phyloP scores from a whole-genome alignment of 2,329 filamentous ascomycete genomes.

The Cercospora sp. region DNA sequence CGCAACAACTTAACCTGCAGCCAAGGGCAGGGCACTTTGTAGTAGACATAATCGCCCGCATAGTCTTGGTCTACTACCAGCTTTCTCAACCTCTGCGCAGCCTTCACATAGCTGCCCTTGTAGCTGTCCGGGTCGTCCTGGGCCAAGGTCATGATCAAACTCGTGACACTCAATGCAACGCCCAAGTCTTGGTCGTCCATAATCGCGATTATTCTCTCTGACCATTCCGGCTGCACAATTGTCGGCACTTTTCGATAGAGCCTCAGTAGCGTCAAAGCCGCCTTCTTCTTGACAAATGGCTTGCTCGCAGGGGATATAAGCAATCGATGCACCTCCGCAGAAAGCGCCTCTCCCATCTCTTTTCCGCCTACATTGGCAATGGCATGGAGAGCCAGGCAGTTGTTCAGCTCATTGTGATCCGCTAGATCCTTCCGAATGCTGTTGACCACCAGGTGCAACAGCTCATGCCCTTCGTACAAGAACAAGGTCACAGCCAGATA shows the following conservation, averaged over 20 bases:
- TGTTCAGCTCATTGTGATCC: constrained; percentile 95
- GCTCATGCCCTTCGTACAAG: constrained; percentile 93
- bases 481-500: constrained; percentile 97
- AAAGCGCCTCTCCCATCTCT: constrained; percentile 95
- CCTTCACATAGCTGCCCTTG: constrained; percentile 91
- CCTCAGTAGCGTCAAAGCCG: constrained; percentile 86
- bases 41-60: constrained; percentile 90
- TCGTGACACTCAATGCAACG: constrained; percentile 92
- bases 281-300: constrained; percentile 99
- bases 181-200: constrained; percentile 97
- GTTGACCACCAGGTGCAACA: constrained; percentile 94
- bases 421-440: constrained; percentile 95
- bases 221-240: constrained; percentile 96
- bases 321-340: constrained; percentile 85
- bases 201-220: constrained; percentile 94
- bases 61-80: constrained; percentile 90
- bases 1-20: constrained; percentile 92
- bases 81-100: constrained; percentile 82
- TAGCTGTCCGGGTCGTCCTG: constrained; percentile 95
- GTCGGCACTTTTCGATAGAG: constrained; percentile 91
- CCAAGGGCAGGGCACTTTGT: constrained; percentile 99
- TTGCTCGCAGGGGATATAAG: constrained; percentile 94
- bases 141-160: constrained; percentile 87
- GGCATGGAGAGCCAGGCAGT: constrained; percentile 92
- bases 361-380: constrained; percentile 96